These are phyloP conservation scores for Phytophthora macrochlamydospora DNA, from an alignment of 352 stramenopile genomes.

Conservation along the genomic window DNA sequence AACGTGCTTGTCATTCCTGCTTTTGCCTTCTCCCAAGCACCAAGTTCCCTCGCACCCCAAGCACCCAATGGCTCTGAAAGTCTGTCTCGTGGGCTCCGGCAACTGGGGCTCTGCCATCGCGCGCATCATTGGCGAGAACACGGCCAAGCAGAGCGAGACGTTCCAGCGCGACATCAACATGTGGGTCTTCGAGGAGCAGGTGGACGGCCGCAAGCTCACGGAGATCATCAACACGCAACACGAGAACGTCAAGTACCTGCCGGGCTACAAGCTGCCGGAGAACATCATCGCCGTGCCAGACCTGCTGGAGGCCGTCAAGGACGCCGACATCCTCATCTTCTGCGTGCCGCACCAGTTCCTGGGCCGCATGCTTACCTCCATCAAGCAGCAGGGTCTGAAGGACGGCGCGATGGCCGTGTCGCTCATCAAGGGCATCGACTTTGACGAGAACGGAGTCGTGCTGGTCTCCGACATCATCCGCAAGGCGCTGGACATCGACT, in stretches of 20 bases:
- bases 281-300: conserved; percentile 95
- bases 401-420: conserved; percentile 82
- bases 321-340: conserved; percentile 96
- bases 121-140: conserved; percentile 86
- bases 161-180: conserved; percentile 95
- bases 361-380: conserved; percentile 86
- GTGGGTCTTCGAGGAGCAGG: conserved; percentile 96
- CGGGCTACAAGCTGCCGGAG: conserved; percentile 89
- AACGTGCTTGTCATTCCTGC: conserved; percentile 21
- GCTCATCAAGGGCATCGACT: conserved; percentile 93
- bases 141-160: conserved; percentile 44
- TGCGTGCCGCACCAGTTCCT: conserved; percentile 97
- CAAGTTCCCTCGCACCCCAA: not conserved
- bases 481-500: conserved; percentile 84
- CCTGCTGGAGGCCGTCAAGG: conserved; percentile 87
- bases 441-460: conserved; percentile 81
- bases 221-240: conserved; percentile 97
- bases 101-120: conserved; percentile 88
- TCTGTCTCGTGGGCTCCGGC: conserved; percentile 79
- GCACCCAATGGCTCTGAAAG: conserved; percentile 52
- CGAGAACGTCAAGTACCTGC: conserved; percentile 97
- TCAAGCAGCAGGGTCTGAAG: conserved; percentile 82
- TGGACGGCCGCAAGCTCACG: conserved; percentile 90
- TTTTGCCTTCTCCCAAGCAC: conserved; percentile 17
- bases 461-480: conserved; percentile 91